phyloP scores from a whole-genome alignment of 208 protist species.

The Plasmodiophora brassicae region DNA sequence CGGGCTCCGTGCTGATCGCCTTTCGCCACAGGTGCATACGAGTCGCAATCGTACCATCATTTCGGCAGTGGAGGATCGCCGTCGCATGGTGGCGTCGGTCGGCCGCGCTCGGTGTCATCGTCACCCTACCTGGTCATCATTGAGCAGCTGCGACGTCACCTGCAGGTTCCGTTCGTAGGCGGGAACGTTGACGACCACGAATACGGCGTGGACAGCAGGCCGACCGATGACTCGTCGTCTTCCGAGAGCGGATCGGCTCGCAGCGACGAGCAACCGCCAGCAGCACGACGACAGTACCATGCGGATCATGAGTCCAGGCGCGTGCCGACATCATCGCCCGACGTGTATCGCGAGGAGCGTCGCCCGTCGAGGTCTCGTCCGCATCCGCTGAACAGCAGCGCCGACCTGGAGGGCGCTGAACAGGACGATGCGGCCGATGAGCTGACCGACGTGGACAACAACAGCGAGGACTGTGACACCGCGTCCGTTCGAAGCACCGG shows the following conservation, averaged over 20 bases:
- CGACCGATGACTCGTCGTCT: too few species aligned
- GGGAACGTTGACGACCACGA: background rate
- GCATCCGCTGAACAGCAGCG: background rate
- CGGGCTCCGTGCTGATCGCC: background rate
- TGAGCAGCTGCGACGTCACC: background rate
- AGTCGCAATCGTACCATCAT: slow-evolving; percentile 5
- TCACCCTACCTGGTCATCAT: background rate
- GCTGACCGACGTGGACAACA: background rate
- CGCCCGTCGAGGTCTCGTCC: too few species aligned
- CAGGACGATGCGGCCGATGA: background rate
- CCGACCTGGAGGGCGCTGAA: background rate
- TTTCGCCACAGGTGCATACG: background rate
- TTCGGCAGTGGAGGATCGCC: background rate
- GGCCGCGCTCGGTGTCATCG: background rate
- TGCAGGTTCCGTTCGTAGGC: background rate
- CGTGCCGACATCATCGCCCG: too few species aligned
- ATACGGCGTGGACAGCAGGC: background rate
- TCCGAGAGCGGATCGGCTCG: background rate
- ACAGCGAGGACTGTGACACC: background rate
- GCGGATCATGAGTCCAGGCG: background rate
- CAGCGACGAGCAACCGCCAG: background rate
- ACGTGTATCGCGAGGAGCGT: too few species aligned
- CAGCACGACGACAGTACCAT: background rate
- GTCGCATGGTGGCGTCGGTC: background rate
- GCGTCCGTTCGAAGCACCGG: background rate